Evolutionary conservation across 805 yeast species (phyloP).

Genomic region (Myxozyma sirexii): DNA sequence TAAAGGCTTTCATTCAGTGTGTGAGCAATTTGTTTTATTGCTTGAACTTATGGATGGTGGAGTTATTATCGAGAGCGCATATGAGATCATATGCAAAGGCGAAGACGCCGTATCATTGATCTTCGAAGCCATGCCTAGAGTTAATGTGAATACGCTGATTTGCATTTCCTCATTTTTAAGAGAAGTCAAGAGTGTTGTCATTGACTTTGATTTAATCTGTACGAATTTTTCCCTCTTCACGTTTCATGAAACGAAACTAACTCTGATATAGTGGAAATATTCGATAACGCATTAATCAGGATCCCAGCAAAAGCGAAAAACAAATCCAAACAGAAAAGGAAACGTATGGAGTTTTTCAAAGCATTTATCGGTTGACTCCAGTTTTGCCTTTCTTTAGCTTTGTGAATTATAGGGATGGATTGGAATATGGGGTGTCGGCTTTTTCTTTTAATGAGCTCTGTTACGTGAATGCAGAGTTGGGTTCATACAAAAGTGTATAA

Average conservation of each 20-base stretch:
- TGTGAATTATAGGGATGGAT: too few species aligned
- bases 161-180: slow-evolving; percentile 47
- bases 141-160: slow-evolving; percentile 49
- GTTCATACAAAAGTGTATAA: too few species aligned
- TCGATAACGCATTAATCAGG: slow-evolving; percentile 42
- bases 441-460: too few species aligned
- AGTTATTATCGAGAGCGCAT: slow-evolving; percentile 44
- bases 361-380: slow-evolving; percentile 37
- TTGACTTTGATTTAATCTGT: slow-evolving; percentile 31
- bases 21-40: slow-evolving; percentile 39
- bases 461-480: too few species aligned
- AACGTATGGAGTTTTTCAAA: slow-evolving; percentile 42
- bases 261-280: slow-evolving; percentile 36
- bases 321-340: slow-evolving; percentile 40
- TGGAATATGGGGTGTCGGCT: too few species aligned
- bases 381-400: too few species aligned
- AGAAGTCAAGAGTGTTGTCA: slow-evolving; percentile 40
- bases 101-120: slow-evolving; percentile 42
- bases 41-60: slow-evolving; percentile 48
- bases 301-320: slow-evolving; percentile 42
- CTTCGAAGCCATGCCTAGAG: slow-evolving; percentile 47
- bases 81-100: slow-evolving; percentile 37
- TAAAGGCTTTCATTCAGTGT: slow-evolving; percentile 50
- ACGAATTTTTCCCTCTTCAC: background rate
- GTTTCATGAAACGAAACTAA: background rate